A percentile compares a stretch with the other conserved stretches of the same genome.
Conservation (phyloP, 2,329 filamentous ascomycete genomes). For the Pseudocercospora eumusae region DNA sequence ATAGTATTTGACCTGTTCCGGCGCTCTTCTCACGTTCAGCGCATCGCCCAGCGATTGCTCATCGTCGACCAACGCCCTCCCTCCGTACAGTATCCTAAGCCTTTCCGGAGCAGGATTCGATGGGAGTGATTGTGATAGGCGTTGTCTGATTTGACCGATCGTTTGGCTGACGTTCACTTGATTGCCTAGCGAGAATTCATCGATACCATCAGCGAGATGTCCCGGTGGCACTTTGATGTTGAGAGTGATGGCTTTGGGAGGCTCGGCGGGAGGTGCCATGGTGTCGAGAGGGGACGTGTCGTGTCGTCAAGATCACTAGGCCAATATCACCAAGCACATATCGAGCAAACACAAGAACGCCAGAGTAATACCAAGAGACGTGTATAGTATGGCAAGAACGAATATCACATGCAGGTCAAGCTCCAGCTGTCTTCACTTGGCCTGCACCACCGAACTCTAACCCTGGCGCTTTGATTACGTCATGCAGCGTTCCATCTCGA, state of each 20-base stretch:
- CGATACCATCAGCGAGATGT: conserved; percentile 30
- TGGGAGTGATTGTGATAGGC: conserved; percentile 54
- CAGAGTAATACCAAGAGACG: neutral
- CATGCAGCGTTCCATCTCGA: neutral
- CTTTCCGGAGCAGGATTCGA: conserved; percentile 47
- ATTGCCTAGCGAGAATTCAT: conserved; percentile 35
- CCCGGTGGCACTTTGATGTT: conserved; percentile 40
- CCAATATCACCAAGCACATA: too few species aligned
- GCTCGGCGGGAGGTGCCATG: conserved; percentile 36
- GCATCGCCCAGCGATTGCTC: conserved; percentile 52
- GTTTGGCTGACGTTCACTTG: conserved; percentile 43
- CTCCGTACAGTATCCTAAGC: conserved; percentile 62
- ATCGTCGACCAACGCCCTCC: conserved; percentile 55
- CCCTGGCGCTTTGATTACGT: neutral
- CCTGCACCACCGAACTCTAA: neutral
- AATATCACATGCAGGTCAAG: neutral
- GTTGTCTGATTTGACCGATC: conserved; percentile 55
- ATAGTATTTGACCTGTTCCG: conserved; percentile 41
- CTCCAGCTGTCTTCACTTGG: conserved; percentile 2
- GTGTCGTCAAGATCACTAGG: too few species aligned
- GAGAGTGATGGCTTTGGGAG: conserved; percentile 35
- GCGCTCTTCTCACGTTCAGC: conserved; percentile 54
- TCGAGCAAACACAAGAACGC: neutral
- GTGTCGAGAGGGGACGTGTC: neutral
- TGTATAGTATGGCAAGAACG: neutral